Evolutionary conservation across 805 yeast species (phyloP).

Genomic region (Kazachstania kunashirensis): DNA sequence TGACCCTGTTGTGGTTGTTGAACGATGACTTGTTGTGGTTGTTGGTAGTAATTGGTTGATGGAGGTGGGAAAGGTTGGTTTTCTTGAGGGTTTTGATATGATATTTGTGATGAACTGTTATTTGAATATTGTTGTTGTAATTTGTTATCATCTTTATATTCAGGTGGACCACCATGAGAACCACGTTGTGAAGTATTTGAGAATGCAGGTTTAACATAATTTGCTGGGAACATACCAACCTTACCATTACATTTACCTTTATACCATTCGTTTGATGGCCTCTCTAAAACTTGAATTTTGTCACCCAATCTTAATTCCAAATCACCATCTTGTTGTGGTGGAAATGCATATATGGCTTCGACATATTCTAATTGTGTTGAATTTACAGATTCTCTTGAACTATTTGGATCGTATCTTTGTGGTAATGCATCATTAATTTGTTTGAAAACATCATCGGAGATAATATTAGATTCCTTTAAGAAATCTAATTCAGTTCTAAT

Average conservation of each 20-base stretch:
- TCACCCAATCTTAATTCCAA: constrained; percentile 57
- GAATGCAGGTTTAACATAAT: constrained; percentile 50
- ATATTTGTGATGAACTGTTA: constrained; percentile 2
- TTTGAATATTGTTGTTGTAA: constrained; percentile 5
- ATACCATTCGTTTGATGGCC: constrained; percentile 84
- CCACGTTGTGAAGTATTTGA: constrained; percentile 10
- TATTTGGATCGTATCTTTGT: constrained; percentile 35
- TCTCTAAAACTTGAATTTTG: constrained; percentile 58
- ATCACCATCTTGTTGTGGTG: constrained; percentile 70
- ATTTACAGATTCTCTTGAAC: constrained; percentile 7
- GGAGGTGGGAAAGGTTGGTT: constrained; percentile 6
- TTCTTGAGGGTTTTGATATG: constrained; percentile 5
- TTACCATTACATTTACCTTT: constrained; percentile 53
- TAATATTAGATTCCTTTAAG: constrained; percentile 62
- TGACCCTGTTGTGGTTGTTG: constrained; percentile 26
- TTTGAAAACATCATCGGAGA: constrained; percentile 45
- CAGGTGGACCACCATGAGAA: constrained; percentile 14
- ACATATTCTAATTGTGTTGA: constrained; percentile 31
- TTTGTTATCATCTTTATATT: constrained; percentile 2
- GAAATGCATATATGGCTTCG: constrained; percentile 67
- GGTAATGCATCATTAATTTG: constrained; percentile 49
- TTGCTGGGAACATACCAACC: constrained; percentile 83
- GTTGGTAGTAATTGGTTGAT: constrained; percentile 13
- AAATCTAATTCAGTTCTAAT: constrained; percentile 75
- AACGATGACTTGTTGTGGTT: constrained; percentile 13